phyloP scores from a whole-genome alignment of 306 rosid species.

The Vigna radiata region DNA sequence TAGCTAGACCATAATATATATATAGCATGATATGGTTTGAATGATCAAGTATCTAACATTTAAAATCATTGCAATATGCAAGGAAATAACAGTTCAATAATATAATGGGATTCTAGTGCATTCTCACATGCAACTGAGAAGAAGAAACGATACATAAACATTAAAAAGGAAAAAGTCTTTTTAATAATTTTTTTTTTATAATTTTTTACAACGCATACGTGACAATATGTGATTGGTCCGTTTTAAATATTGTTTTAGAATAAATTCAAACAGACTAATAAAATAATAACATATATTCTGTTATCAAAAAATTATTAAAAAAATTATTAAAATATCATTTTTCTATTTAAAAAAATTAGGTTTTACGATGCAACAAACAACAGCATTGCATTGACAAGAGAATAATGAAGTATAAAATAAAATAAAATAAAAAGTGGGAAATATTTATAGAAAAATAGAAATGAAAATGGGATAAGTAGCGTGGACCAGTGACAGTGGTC shows the following conservation, averaged over 20 bases:
- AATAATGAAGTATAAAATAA: background rate
- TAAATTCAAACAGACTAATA: no score
- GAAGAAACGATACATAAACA: constrained; percentile 23
- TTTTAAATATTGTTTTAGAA: no score
- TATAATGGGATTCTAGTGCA: constrained; percentile 8
- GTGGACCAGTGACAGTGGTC: constrained; percentile 47
- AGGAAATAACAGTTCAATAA: background rate
- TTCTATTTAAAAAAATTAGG: no score
- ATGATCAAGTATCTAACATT: constrained; percentile 7
- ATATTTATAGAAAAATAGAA: background rate
- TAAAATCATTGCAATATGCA: background rate
- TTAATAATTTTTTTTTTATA: no score
- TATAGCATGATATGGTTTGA: background rate
- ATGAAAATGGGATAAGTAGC: constrained; percentile 26
- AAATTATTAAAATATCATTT: no score
- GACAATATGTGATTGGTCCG: no score
- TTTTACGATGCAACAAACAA: background rate
- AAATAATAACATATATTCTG: no score
- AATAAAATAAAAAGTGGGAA: background rate
- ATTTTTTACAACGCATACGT: no score
- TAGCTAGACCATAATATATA: no score
- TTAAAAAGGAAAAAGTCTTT: constrained; percentile 22
- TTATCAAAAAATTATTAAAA: no score
- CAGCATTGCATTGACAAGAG: background rate
- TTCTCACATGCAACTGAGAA: constrained; percentile 34